Conservation (phyloP, 2,329 filamentous ascomycete species). For the Chaetomium globosum region DNA sequence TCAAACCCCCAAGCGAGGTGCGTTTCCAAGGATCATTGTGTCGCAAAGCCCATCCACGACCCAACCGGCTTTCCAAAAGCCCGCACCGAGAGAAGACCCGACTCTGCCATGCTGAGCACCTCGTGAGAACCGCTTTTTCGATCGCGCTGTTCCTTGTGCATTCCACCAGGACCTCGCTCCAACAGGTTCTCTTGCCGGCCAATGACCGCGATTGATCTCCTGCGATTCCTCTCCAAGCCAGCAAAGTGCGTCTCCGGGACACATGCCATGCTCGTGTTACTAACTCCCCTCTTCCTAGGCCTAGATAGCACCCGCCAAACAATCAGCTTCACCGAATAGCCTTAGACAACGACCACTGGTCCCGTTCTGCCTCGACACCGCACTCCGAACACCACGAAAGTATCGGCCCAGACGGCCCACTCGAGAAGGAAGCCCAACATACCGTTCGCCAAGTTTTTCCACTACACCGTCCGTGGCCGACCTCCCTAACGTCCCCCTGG, state of each 20-base stretch:
- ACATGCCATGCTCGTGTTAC: background rate
- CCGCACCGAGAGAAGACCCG: conserved; percentile 2
- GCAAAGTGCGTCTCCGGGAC: conserved; percentile 69
- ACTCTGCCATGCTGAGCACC: conserved; percentile 19
- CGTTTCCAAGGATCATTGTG: background rate
- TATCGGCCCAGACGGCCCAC: conserved; percentile 79
- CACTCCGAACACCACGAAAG: conserved; percentile 71
- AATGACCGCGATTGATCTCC: conserved; percentile 90
- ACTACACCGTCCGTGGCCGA: conserved; percentile 78
- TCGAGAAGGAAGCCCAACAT: conserved; percentile 72
- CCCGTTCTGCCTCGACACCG: too few relatives aligned
- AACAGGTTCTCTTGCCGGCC: conserved; percentile 33
- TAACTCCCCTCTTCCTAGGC: conserved; percentile 45
- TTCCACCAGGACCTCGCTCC: conserved; percentile 10
- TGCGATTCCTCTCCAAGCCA: conserved; percentile 92
- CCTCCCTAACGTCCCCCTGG: conserved; percentile 85
- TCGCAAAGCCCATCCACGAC: conserved; percentile 9
- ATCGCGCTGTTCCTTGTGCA: conserved; percentile 14
- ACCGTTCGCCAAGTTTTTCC: conserved; percentile 80
- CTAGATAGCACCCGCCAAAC: conserved; percentile 60
- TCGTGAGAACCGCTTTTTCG: conserved; percentile 12
- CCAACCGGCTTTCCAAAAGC: background rate
- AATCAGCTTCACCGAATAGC: background rate
- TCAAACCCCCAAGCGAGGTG: background rate
- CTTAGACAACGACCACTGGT: background rate